Percentiles rank a stretch among this genome's conserved stretches.
phyloP scores from a whole-genome alignment of 495 filamentous ascomycete genomes.

The Tuber calosporum region DNA sequence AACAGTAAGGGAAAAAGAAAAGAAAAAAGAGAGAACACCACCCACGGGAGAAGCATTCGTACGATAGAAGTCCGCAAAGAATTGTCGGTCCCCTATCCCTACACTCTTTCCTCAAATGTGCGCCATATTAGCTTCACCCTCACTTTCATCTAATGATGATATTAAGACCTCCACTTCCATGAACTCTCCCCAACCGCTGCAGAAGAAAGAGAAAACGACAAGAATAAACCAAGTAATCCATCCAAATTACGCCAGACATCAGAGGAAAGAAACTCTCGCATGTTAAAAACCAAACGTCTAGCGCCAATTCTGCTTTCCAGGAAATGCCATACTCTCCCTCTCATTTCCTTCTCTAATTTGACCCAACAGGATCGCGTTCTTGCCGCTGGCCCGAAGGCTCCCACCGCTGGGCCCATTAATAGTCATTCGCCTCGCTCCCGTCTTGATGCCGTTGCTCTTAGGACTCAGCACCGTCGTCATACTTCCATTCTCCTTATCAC shows the following conservation, averaged over 20 bases:
- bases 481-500: conserved; percentile 37
- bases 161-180: neutral
- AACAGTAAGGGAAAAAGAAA: neutral
- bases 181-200: neutral
- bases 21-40: neutral
- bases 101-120: neutral
- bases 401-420: conserved; percentile 21
- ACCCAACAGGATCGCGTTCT: conserved; percentile 25
- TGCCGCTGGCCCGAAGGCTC: conserved; percentile 24
- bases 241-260: conserved; percentile 36
- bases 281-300: conserved; percentile 15
- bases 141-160: neutral
- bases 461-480: conserved; percentile 39
- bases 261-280: conserved; percentile 10
- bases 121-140: neutral
- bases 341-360: conserved; percentile 29
- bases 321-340: conserved; percentile 30
- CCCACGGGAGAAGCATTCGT: neutral
- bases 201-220: conserved; percentile 6
- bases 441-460: conserved; percentile 35
- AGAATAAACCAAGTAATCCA: conserved; percentile 30
- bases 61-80: neutral
- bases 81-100: conserved; percentile 2
- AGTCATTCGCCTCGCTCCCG: conserved; percentile 38
- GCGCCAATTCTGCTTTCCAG: conserved; percentile 31